Base-by-base conservation (phyloP, 148 eudicot species). In the Nyssa sinensis region DNA sequence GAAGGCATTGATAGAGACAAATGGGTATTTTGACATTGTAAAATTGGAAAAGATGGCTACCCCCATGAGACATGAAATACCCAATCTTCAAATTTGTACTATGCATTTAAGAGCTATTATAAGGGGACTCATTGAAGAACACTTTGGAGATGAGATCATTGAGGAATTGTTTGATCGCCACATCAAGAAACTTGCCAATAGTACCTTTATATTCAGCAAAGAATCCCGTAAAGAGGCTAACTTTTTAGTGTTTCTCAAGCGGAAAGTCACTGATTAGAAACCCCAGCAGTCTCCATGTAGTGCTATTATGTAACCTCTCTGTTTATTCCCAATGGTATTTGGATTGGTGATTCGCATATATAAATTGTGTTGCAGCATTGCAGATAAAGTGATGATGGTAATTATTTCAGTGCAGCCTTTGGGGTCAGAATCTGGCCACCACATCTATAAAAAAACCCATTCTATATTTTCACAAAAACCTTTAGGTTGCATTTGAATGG, bases 1-100 rank as follows among this genome's bases (percentile, higher is more conserved):
- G 73, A 70, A 77, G 60, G 59, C 66, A 27, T 0, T 71, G 49
- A 72, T 80, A 16, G 77, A 80, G 72, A 66, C 72, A 33, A 75
- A 75, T 61, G 83, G 75, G 1, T 13, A 14, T 17, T 80, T 80
- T n/a, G 2, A 17, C n/a, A 63, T 80, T 0, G 83, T 70, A 57
- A 75, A 24, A 49, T 29, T 80, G 21, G 72, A 67, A 24, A 37
- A 21, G 5, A 32, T 80, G 47, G 51, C 10, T 23, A 55, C 71
- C 19, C 57, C 57, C 1, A 44, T 57, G 62, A 59, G 35, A 4
- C 33, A 28, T 1, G 55, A 53, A 9, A 49, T 57, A 30, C 67
- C 75, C 0, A 30, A 75, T 13, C 16, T 69, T 24, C 33, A 31
- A 21, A 47, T 13, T 7, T 3, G 57, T 1, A 24, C 64, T 12